Evolutionary conservation across 768 basidiomycete genomes (phyloP).

Genomic region (Lactarius evosmus): DNA sequence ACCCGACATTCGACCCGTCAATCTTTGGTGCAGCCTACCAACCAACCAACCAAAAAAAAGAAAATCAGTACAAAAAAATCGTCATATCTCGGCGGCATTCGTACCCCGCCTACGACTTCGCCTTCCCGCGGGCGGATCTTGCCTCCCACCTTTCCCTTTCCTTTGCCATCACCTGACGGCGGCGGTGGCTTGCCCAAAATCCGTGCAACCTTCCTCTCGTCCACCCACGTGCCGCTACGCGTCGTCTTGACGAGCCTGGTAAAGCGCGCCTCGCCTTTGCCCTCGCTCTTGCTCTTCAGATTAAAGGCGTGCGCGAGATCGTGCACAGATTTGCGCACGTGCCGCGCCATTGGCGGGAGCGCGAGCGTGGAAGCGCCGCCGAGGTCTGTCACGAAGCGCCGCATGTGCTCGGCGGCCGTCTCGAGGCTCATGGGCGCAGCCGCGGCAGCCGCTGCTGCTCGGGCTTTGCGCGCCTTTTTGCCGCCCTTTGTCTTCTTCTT

Average conservation of each 20-base stretch:
- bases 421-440: slow-evolving; percentile 45
- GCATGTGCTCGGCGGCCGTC: slow-evolving; percentile 59
- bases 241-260: slow-evolving; percentile 73
- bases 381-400: slow-evolving; percentile 59
- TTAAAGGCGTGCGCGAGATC: slow-evolving; percentile 76
- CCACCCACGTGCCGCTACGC: slow-evolving; percentile 49
- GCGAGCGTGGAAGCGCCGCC: slow-evolving; percentile 53
- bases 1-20: slow-evolving; percentile 76
- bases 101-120: slow-evolving; percentile 80
- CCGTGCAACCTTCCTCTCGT: slow-evolving; percentile 58
- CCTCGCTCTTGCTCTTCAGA: slow-evolving; percentile 75
- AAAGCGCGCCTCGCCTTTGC: slow-evolving; percentile 64
- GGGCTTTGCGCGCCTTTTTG: slow-evolving; percentile 68
- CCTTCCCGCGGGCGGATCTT: slow-evolving; percentile 62
- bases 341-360: slow-evolving; percentile 77
- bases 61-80: too few species aligned
- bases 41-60: slow-evolving; percentile 18
- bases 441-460: slow-evolving; percentile 51
- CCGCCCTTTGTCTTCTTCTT: slow-evolving; percentile 61
- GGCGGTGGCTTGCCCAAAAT: slow-evolving; percentile 34
- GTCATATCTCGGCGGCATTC: too few species aligned
- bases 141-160: slow-evolving; percentile 15
- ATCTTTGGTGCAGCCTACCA: slow-evolving; percentile 78
- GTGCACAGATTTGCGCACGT: slow-evolving; percentile 69
- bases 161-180: slow-evolving; percentile 35